Evolutionary conservation across 306 rosid genomes (phyloP).

Genomic region (Myrica gale): DNA sequence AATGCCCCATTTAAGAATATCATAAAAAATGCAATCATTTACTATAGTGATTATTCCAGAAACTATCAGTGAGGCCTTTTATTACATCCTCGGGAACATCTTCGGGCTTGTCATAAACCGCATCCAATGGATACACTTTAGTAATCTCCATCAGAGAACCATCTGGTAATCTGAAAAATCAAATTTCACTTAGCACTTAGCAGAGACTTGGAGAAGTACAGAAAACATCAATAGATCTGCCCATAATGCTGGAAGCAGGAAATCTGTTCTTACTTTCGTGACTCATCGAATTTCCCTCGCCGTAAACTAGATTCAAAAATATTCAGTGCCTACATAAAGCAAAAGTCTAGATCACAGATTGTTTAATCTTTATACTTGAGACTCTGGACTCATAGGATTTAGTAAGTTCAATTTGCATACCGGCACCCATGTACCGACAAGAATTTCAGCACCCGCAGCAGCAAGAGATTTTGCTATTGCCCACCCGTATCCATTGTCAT

Average conservation of each 20-base stretch:
- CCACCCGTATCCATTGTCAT: constrained; percentile 97
- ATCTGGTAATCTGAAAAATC: constrained; percentile 68
- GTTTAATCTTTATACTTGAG: constrained; percentile 11
- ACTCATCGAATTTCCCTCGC: constrained; percentile 90
- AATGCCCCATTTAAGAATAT: not conserved
- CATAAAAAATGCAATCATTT: not conserved
- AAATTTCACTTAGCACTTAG: constrained; percentile 21
- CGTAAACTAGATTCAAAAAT: constrained; percentile 89
- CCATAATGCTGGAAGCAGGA: not conserved
- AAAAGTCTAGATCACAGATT: constrained; percentile 24
- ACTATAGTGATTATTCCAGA: not conserved
- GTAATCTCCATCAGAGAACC: constrained; percentile 88
- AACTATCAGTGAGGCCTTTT: not conserved
- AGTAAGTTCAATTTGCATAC: constrained; percentile 46
- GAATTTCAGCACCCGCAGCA: constrained; percentile 52
- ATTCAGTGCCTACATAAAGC: constrained; percentile 67
- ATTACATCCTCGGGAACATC: constrained; percentile 94
- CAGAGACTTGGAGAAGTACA: not conserved
- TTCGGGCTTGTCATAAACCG: constrained; percentile 76
- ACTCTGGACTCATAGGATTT: not conserved
- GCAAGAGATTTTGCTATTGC: constrained; percentile 98
- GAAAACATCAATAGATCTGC: not conserved
- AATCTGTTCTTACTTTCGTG: constrained; percentile 51
- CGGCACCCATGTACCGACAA: constrained; percentile 89
- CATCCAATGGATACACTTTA: constrained; percentile 94